Conservation (phyloP, 75 land plant genomes). For the Isoetes taiwanensis region DNA sequence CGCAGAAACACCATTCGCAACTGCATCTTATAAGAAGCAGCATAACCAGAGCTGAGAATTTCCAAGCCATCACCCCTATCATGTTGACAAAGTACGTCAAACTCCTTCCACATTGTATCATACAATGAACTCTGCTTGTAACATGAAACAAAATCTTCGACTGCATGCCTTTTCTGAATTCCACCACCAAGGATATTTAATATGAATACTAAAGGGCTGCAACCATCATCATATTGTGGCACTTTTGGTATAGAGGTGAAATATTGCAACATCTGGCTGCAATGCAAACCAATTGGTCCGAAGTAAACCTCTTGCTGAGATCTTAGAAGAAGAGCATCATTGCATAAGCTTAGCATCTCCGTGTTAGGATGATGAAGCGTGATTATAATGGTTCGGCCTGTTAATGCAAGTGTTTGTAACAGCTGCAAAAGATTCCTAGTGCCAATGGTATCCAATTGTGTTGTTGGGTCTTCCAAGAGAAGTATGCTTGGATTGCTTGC, state of each 20-base stretch:
- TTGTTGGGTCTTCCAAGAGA: slow-evolving; percentile 22
- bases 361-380: neutral
- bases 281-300: slow-evolving; percentile 22
- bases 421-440: neutral
- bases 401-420: neutral
- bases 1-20: slow-evolving; percentile 20
- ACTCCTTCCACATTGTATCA: slow-evolving; percentile 11
- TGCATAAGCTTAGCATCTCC: neutral
- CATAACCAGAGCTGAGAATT: slow-evolving; percentile 6
- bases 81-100: slow-evolving; percentile 6
- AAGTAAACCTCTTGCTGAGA: slow-evolving; percentile 20
- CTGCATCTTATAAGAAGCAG: slow-evolving; percentile 12
- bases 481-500: slow-evolving; percentile 25
- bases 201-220: slow-evolving; percentile 15
- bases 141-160: slow-evolving; percentile 11
- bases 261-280: slow-evolving; percentile 16
- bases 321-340: slow-evolving; percentile 15
- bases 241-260: slow-evolving; percentile 14
- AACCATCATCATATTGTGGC: slow-evolving; percentile 4
- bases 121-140: slow-evolving; percentile 5
- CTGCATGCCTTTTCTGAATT: slow-evolving; percentile 12
- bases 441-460: slow-evolving; percentile 14
- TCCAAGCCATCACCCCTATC: slow-evolving; percentile 5
- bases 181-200: slow-evolving; percentile 17
- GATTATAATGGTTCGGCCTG: slow-evolving; percentile 3